A percentile compares a stretch with the other conserved stretches of the same genome.
These are phyloP conservation scores for Trichomonas gallinae DNA, from an alignment of 208 protist genomes.

Conservation along the genomic window DNA sequence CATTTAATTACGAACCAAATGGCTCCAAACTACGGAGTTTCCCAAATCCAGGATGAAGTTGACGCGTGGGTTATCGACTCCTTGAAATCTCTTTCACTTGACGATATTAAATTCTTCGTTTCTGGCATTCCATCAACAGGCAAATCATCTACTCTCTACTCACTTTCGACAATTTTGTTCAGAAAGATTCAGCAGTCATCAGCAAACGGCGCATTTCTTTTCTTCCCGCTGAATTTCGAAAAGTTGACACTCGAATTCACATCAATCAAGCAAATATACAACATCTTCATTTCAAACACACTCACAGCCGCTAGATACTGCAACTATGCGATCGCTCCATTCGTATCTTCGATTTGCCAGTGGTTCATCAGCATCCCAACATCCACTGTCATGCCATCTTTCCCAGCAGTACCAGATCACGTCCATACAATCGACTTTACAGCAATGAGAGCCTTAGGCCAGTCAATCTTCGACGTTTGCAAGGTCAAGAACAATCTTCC, in stretches of 20 bases:
- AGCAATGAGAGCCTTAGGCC: not conserved
- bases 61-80: not conserved
- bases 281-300: not conserved
- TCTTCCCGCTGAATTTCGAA: slow-evolving; percentile 14
- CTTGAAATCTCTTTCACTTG: not conserved
- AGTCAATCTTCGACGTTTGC: not conserved
- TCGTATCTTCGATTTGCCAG: not conserved
- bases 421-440: not conserved
- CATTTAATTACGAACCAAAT: not conserved
- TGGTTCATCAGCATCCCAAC: not conserved
- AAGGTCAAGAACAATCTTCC: not conserved
- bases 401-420: not conserved
- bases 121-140: not conserved
- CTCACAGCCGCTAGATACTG: not conserved
- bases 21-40: not conserved
- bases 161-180: not conserved
- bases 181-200: not conserved
- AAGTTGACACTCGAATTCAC: not conserved
- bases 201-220: not conserved
- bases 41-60: not conserved
- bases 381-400: not conserved
- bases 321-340: not conserved
- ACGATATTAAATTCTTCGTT: not conserved
- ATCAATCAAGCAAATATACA: not conserved
- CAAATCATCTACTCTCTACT: not conserved